Percentiles rank a stretch among this genome's conserved stretches.
Conservation (phyloP, 148 eudicot genomes). For the Vaccinium myrtillus region DNA sequence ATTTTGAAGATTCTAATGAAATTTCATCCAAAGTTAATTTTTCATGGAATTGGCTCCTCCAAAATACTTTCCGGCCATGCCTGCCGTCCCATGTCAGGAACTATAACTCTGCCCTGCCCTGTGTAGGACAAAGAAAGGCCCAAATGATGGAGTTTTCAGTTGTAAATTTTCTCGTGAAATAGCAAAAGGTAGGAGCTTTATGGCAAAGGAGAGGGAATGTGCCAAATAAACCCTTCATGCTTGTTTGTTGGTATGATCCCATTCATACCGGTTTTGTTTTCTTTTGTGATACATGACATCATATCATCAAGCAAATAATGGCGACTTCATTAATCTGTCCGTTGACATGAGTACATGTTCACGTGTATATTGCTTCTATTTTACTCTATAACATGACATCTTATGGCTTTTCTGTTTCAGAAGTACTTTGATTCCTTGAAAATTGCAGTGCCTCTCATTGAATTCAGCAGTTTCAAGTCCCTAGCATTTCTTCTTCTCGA, state of each 20-base stretch:
- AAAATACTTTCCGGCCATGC: not conserved
- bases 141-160: not conserved
- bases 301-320: not conserved
- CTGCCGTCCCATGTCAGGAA: not conserved
- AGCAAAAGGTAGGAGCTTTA: not conserved
- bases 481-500: not conserved
- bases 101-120: not conserved
- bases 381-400: not conserved
- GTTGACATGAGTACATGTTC: not conserved
- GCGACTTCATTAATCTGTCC: not conserved
- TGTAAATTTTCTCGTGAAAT: not conserved
- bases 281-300: not conserved
- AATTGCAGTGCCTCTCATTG: not conserved
- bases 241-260: not conserved
- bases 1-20: not conserved
- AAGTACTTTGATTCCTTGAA: not conserved
- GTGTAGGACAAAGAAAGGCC: not conserved
- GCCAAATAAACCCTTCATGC: not conserved
- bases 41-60: not conserved
- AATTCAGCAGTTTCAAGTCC: not conserved
- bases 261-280: not conserved
- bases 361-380: not conserved
- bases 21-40: not conserved
- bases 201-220: not conserved
- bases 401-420: not conserved